These are phyloP conservation scores for Symbiodinium pilosum DNA, from an alignment of 73 alveolate genomes.

Conservation along the genomic window DNA sequence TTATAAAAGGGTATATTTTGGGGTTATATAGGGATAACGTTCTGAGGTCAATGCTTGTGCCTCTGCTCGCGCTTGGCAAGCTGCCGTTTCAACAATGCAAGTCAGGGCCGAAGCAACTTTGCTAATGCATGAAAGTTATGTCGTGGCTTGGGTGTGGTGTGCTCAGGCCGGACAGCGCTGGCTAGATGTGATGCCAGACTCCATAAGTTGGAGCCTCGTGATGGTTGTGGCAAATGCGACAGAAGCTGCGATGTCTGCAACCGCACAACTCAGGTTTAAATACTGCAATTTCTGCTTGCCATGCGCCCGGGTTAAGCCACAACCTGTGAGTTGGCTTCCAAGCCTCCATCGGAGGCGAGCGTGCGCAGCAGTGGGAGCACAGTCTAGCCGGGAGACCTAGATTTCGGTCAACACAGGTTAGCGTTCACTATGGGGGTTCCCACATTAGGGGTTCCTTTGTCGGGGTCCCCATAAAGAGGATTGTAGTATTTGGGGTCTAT, in stretches of 20 bases:
- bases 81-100: neutral
- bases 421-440: too few relatives aligned
- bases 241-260: too few relatives aligned
- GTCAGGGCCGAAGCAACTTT: neutral
- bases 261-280: neutral
- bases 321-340: too few relatives aligned
- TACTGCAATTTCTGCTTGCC: slow-evolving; percentile 6
- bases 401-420: neutral
- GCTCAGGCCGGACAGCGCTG: neutral
- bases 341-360: neutral
- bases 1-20: too few relatives aligned
- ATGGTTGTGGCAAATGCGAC: too few relatives aligned
- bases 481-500: too few relatives aligned
- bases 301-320: neutral
- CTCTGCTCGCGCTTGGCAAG: neutral
- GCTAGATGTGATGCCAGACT: neutral
- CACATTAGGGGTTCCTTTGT: too few relatives aligned
- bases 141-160: neutral
- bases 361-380: neutral
- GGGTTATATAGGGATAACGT: too few relatives aligned
- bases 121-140: neutral
- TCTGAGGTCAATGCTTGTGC: neutral
- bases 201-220: neutral
- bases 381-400: neutral
- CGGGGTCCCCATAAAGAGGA: too few relatives aligned